Conservation (phyloP, 805 yeast genomes). For the Cyberlindnera samutprakarnensis region DNA sequence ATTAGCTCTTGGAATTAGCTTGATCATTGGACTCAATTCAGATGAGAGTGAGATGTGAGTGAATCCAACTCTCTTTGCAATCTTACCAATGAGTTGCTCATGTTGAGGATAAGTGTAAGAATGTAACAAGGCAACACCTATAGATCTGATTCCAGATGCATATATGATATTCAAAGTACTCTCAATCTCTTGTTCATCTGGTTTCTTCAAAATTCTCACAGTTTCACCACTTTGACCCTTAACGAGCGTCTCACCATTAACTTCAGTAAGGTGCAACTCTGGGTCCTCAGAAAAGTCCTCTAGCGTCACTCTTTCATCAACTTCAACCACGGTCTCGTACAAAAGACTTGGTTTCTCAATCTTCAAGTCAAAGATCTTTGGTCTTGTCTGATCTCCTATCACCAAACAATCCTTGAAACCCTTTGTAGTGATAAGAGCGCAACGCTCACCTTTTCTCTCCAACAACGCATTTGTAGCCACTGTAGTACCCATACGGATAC, state of each 20-base stretch:
- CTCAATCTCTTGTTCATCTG: constrained; percentile 38
- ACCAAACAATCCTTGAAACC: constrained; percentile 79
- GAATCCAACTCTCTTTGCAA: constrained; percentile 65
- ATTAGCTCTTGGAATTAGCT: constrained; percentile 65
- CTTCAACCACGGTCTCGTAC: constrained; percentile 70
- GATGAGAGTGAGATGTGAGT: constrained; percentile 60
- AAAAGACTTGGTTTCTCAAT: constrained; percentile 65
- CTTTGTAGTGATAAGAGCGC: constrained; percentile 78
- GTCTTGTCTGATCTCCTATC: constrained; percentile 91
- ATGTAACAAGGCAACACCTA: constrained; percentile 68
- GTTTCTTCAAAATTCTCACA: constrained; percentile 46
- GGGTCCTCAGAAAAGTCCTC: constrained; percentile 80
- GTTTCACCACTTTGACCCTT: constrained; percentile 64
- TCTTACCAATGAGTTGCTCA: constrained; percentile 48
- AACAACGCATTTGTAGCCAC: constrained; percentile 93
- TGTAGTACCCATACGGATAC: constrained; percentile 87
- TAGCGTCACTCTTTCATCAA: constrained; percentile 85
- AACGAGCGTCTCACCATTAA: constrained; percentile 26
- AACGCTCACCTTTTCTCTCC: constrained; percentile 86
- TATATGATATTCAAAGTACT: constrained; percentile 36
- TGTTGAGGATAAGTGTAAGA: constrained; percentile 69
- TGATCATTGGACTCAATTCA: constrained; percentile 72
- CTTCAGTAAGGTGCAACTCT: constrained; percentile 17
- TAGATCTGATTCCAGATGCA: constrained; percentile 52
- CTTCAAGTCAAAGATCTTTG: constrained; percentile 77